These are phyloP conservation scores for Prunus davidiana DNA, from an alignment of 306 rosid genomes.

Conservation along the genomic window DNA sequence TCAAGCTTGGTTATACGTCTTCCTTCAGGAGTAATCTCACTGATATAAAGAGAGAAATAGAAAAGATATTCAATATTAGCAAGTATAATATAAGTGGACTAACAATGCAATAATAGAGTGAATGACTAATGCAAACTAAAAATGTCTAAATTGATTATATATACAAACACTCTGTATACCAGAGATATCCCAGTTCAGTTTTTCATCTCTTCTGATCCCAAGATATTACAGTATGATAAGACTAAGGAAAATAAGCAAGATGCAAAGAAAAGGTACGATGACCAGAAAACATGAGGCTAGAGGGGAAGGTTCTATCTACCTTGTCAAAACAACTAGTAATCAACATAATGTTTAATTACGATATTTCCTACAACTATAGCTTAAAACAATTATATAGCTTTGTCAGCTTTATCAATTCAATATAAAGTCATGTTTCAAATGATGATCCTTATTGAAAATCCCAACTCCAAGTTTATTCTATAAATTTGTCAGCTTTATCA, in stretches of 20 bases:
- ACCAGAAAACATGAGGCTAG: background rate
- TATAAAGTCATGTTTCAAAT: background rate
- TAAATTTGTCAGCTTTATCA: background rate
- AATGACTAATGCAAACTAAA: background rate
- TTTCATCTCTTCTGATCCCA: constrained; percentile 4
- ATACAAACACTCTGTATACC: background rate
- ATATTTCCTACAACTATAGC: background rate
- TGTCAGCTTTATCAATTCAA: background rate
- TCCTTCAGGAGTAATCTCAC: constrained; percentile 96
- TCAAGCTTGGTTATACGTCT: constrained; percentile 96
- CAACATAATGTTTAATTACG: background rate
- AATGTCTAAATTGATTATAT: background rate
- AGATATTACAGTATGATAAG: background rate
- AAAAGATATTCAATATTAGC: background rate
- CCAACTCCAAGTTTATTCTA: background rate
- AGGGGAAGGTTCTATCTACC: background rate
- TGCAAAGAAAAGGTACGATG: background rate
- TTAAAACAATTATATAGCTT: background rate
- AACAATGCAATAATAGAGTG: background rate
- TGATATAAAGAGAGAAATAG: constrained; percentile 21
- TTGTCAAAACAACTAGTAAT: background rate
- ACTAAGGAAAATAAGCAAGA: background rate
- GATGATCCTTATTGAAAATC: background rate
- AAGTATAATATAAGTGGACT: background rate
- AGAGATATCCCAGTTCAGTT: background rate